Evolutionary conservation across 805 yeast species (phyloP), one percentile per base, ranked within the genome.

Genomic region (Candida rishiriensis): DNA sequence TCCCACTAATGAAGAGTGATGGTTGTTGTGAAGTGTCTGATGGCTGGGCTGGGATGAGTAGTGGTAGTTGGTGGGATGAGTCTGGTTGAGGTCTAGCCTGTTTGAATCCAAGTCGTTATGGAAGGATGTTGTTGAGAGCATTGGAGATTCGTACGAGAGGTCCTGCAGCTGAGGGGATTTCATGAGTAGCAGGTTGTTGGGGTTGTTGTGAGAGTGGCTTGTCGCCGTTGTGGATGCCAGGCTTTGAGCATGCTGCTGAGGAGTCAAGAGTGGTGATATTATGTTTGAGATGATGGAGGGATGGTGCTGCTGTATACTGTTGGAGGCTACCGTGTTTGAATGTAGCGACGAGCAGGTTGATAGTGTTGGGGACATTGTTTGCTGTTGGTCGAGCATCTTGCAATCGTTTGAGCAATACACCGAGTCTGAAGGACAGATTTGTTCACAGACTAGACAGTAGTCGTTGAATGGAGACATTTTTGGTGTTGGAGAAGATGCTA

Each of bases 391-490:
- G 4, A 44, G 29, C 14, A 43, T 32, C 42, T 56, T 59, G 36
- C 69, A 65, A 1, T 40, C 41, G 12, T 63, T 63, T 7, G 64
- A 64, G 44, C 70, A 65, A 50, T 65, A 65, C 15, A 61, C 65
- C 3, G 61, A 52, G 42, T 60, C 59, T 3, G 59, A 47, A 3
- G 57, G 38, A 39, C 68, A 63, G 29, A 61, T 50, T 46, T 61
- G 58, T 42, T 65, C 70, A 51, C 70, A 65, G 17, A 64, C 64
- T 29, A 65, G 47, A 46, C 70, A 65, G 53, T 59, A 65, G 41
- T 65, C 70, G 50, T 64, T 60, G 48, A 65, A 65, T 8, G 70
- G 69, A 35, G 76, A 64, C 76, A 73, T 71, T 38, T 4, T 36
- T 32, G 10, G 33, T 30, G 29, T n/a, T 17, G 15, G 29, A 10